Conservation (phyloP, 2,329 filamentous ascomycete genomes). For the Trichoderma arundinaceum region DNA sequence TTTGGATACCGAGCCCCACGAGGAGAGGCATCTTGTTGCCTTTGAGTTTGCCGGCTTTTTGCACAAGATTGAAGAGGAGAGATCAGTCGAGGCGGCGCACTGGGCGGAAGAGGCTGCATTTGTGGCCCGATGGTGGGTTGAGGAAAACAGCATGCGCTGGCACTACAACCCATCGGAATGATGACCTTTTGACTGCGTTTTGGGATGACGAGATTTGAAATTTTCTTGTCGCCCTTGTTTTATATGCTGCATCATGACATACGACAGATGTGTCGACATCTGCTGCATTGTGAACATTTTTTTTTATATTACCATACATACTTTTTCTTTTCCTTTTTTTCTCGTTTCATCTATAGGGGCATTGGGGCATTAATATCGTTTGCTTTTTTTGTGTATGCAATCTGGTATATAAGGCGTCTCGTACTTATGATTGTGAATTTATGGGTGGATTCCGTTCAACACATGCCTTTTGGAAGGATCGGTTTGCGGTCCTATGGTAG, state of each 20-base stretch:
- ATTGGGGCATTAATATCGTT: constrained; percentile 28
- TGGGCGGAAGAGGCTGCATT: constrained; percentile 38
- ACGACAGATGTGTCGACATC: constrained; percentile 8
- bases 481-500: constrained; percentile 1
- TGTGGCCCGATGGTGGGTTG: constrained; percentile 37
- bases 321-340: constrained; percentile 8
- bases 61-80: constrained; percentile 30
- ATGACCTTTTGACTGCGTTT: not conserved
- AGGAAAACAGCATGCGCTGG: constrained; percentile 37
- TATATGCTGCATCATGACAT: constrained; percentile 21
- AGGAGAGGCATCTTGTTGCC: constrained; percentile 33
- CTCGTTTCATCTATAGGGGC: constrained; percentile 16
- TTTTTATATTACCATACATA: not conserved
- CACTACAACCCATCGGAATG: constrained; percentile 31
- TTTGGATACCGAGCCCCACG: constrained; percentile 34
- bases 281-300: constrained; percentile 7
- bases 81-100: constrained; percentile 31
- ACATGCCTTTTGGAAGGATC: not conserved
- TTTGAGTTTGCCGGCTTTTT: constrained; percentile 35
- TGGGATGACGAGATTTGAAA: not conserved
- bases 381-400: constrained; percentile 21
- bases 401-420: constrained; percentile 30
- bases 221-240: not conserved
- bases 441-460: constrained; percentile 22
- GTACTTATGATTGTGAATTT: constrained; percentile 31